A percentile compares a stretch with the other conserved stretches of the same genome.
These are phyloP conservation scores for Diaporthe batatas DNA, from an alignment of 2,329 filamentous ascomycete genomes.

Conservation along the genomic window DNA sequence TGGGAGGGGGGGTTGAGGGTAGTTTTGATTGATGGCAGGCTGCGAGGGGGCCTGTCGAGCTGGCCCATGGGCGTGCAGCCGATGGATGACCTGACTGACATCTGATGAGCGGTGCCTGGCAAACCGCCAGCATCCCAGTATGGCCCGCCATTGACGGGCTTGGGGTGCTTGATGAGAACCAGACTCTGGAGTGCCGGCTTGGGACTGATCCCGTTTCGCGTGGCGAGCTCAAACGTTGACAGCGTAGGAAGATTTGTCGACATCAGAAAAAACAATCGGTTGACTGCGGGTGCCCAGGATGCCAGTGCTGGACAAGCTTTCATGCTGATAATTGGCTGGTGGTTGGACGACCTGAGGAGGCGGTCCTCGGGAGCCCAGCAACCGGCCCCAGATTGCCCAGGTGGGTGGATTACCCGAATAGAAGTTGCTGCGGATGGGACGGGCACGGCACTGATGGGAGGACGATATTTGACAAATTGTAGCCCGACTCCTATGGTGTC, in stretches of 20 bases:
- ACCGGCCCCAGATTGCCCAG: conserved; percentile 1
- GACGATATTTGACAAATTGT: conserved; percentile 25
- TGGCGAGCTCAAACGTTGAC: conserved; percentile 32
- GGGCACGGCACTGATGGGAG: conserved; percentile 29
- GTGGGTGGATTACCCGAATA: neutral
- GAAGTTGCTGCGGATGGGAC: neutral
- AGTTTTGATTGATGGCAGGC: neutral
- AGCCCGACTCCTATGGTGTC: conserved; percentile 22
- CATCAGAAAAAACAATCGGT: conserved; percentile 31
- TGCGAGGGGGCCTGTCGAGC: neutral
- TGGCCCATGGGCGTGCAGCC: neutral
- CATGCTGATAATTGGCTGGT: neutral
- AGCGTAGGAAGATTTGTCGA: conserved; percentile 21
- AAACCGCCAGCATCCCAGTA: neutral
- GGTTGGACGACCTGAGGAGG: neutral
- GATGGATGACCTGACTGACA: conserved; percentile 11
- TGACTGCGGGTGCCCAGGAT: conserved; percentile 14
- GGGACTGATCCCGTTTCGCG: conserved; percentile 27
- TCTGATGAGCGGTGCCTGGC: conserved; percentile 5
- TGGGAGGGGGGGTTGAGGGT: neutral
- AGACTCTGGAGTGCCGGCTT: conserved; percentile 21
- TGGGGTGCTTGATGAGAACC: neutral
- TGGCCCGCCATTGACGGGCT: neutral
- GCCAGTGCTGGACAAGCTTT: conserved; percentile 17
- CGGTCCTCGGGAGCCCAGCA: conserved; percentile 20